Evolutionary conservation across 805 yeast species (phyloP).

Genomic region (Debaryomyces maramus): DNA sequence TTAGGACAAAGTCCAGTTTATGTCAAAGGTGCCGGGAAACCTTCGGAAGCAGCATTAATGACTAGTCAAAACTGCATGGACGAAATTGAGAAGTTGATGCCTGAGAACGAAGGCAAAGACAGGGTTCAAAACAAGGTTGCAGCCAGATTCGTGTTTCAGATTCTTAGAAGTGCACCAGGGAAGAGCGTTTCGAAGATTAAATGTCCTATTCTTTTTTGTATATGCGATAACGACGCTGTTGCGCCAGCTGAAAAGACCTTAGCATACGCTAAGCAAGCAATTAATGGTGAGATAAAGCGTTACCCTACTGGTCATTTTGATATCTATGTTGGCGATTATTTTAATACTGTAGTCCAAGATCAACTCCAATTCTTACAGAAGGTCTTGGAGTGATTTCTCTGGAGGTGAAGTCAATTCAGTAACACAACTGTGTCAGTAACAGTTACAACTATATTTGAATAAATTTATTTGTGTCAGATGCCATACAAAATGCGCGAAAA

Average conservation of each 20-base stretch:
- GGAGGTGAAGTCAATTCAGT: no score
- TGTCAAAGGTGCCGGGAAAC: neutral
- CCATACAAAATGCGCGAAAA: no score
- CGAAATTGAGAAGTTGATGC: neutral
- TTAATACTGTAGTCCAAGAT: neutral
- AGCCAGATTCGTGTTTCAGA: slow-evolving; percentile 2
- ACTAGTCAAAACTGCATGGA: neutral
- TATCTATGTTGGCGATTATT: slow-evolving; percentile 2
- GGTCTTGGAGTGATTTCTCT: no score
- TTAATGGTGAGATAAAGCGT: neutral
- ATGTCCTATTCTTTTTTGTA: slow-evolving; percentile 2
- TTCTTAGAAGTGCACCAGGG: slow-evolving; percentile 1
- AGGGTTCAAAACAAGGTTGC: neutral
- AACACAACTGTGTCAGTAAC: no score
- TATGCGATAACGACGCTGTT: neutral
- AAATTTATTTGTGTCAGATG: no score
- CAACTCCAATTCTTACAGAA: slow-evolving; percentile 2
- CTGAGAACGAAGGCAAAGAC: neutral
- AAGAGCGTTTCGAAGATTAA: slow-evolving; percentile 2
- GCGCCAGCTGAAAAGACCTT: slow-evolving; percentile 1
- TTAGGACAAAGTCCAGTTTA: slow-evolving; percentile 1
- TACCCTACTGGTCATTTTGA: slow-evolving; percentile 3
- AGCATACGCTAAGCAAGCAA: slow-evolving; percentile 1
- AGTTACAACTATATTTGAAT: no score
- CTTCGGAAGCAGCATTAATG: slow-evolving; percentile 5